Conservation (phyloP, 768 basidiomycete genomes). For the Mycena metata region DNA sequence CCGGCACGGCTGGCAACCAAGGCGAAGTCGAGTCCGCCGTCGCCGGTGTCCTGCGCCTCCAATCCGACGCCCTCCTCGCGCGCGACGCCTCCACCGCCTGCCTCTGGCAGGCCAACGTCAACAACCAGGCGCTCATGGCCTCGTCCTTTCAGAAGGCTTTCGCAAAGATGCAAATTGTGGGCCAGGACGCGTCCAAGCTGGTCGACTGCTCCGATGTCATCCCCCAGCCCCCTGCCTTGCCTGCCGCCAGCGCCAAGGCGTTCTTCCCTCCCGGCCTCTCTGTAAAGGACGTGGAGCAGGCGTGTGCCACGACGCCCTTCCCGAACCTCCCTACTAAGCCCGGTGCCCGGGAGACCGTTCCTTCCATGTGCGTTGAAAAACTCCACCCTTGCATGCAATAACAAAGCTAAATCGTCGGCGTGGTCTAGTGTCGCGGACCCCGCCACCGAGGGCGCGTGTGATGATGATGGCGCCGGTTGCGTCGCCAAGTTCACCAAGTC, state of each 20-base stretch:
- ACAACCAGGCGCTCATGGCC: slow-evolving; percentile 37
- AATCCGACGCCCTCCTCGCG: slow-evolving; percentile 43
- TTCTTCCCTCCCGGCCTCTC: too few relatives aligned
- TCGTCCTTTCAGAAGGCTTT: slow-evolving; percentile 38
- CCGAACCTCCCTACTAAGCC: too few relatives aligned
- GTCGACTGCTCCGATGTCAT: slow-evolving; percentile 40
- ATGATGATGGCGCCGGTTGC: too few relatives aligned
- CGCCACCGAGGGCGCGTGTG: too few relatives aligned
- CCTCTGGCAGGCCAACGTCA: slow-evolving; percentile 40
- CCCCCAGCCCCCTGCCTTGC: slow-evolving; percentile 28
- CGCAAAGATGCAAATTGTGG: slow-evolving; percentile 40
- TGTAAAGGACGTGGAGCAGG: too few relatives aligned
- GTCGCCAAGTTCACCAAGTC: too few relatives aligned
- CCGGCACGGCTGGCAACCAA: neutral
- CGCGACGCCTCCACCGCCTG: slow-evolving; percentile 43
- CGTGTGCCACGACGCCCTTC: too few relatives aligned
- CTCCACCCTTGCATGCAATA: too few relatives aligned
- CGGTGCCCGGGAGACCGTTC: too few relatives aligned
- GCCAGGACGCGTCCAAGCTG: slow-evolving; percentile 33
- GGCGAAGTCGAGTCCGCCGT: slow-evolving; percentile 42
- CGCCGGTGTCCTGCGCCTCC: slow-evolving; percentile 42
- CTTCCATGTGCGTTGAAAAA: too few relatives aligned
- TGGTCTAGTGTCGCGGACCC: too few relatives aligned
- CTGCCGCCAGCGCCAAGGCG: neutral
- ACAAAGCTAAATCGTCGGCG: too few relatives aligned